Evolutionary conservation across 345 rosid genomes (phyloP).

Genomic region (Citrus inodora): DNA sequence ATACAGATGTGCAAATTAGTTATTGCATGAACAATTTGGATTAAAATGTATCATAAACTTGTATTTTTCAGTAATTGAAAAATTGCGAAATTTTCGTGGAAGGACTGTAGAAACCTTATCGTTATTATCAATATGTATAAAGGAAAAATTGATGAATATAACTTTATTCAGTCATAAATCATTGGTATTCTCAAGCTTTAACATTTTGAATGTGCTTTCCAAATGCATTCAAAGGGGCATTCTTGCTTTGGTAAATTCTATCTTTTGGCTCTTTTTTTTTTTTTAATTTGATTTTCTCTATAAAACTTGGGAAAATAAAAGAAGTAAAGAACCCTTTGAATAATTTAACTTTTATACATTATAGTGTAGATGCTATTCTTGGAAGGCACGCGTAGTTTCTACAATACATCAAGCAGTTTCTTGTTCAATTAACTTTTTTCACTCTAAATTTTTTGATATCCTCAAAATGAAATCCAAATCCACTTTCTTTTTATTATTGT

Average conservation of each 20-base stretch:
- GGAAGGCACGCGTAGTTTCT: slow-evolving; percentile 14
- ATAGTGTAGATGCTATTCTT: slow-evolving; percentile 12
- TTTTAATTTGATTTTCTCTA: slow-evolving; percentile 16
- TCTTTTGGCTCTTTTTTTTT: slow-evolving; percentile 32
- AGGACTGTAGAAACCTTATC: not conserved
- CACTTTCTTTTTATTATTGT: no score
- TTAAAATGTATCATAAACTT: not conserved
- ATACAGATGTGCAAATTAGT: not conserved
- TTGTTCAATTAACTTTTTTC: slow-evolving; percentile 7
- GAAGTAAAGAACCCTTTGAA: slow-evolving; percentile 11
- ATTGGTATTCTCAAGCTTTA: slow-evolving; percentile 8
- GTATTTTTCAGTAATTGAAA: no score
- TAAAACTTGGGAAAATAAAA: slow-evolving; percentile 12
- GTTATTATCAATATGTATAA: not conserved
- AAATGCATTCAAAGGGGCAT: not conserved
- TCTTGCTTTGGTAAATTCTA: not conserved
- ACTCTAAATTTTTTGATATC: not conserved
- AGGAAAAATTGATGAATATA: not conserved
- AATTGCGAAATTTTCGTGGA: not conserved
- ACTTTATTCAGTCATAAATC: not conserved
- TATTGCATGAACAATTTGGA: not conserved
- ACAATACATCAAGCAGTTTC: slow-evolving; percentile 11
- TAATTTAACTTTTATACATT: slow-evolving; percentile 12
- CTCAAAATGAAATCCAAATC: not conserved
- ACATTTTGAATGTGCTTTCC: slow-evolving; percentile 5